These are phyloP conservation scores for Mimosa bimucronata DNA, from an alignment of 306 rosid species.

Conservation along the genomic window DNA sequence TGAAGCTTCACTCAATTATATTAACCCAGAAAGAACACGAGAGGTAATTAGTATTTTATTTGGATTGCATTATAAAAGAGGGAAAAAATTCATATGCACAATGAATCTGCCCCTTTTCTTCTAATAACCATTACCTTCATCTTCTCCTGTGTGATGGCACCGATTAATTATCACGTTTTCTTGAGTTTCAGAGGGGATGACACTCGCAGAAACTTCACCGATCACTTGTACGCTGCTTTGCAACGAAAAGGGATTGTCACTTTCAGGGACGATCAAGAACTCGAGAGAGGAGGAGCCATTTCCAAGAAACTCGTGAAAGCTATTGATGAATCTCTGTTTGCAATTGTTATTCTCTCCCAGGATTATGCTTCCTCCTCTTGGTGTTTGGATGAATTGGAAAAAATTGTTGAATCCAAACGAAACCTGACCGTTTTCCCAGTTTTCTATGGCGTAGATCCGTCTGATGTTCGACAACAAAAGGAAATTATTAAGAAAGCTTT, in stretches of 20 bases:
- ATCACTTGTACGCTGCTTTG: not conserved
- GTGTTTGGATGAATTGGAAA: slow-evolving; percentile 4
- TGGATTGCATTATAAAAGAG: not conserved
- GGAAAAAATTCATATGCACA: not conserved
- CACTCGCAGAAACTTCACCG: not conserved
- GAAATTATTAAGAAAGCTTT: not conserved
- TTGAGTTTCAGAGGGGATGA: slow-evolving; percentile 4
- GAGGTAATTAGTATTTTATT: not conserved
- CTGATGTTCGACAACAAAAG: not conserved
- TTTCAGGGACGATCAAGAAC: not conserved
- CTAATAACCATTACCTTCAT: not conserved
- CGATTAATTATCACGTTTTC: not conserved
- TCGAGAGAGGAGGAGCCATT: not conserved
- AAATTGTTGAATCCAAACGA: not conserved
- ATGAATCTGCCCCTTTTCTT: not conserved
- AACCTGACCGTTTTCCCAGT: not conserved
- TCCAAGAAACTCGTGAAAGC: not conserved
- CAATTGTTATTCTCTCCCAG: not conserved
- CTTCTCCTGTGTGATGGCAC: not conserved
- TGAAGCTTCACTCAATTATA: not conserved
- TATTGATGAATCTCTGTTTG: slow-evolving; percentile 8
- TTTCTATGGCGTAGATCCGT: not conserved
- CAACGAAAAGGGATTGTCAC: not conserved
- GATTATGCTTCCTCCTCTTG: not conserved
- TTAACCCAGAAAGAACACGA: not conserved